Evolutionary conservation across 345 rosid genomes (phyloP).

Genomic region (Boechera stricta): DNA sequence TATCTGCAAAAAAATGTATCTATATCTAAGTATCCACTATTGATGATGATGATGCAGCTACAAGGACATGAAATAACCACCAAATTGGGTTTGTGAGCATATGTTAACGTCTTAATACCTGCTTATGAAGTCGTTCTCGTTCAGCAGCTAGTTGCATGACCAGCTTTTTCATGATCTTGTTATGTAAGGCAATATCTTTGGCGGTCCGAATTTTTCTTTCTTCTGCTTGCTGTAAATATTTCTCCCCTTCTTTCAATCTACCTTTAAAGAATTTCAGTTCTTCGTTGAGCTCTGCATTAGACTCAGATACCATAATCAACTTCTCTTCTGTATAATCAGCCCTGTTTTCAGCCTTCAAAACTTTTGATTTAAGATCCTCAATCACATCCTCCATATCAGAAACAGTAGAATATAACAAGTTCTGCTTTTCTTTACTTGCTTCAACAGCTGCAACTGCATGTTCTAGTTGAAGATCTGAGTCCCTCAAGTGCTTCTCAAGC

Average conservation of each 20-base stretch:
- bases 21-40: slow-evolving; percentile 22
- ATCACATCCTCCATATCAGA: slow-evolving; percentile 84
- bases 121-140: slow-evolving; percentile 87
- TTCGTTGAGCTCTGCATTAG: slow-evolving; percentile 72
- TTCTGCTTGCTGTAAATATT: slow-evolving; percentile 69
- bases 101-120: slow-evolving; percentile 53
- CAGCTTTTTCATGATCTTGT: slow-evolving; percentile 77
- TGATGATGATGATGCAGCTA: slow-evolving; percentile 13
- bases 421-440: slow-evolving; percentile 87
- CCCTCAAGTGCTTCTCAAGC: slow-evolving; percentile 70
- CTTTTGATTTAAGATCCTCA: slow-evolving; percentile 76
- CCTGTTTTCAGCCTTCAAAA: slow-evolving; percentile 66
- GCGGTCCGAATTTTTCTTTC: slow-evolving; percentile 68
- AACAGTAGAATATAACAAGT: slow-evolving; percentile 67
- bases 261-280: slow-evolving; percentile 71
- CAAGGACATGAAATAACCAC: slow-evolving; percentile 7
- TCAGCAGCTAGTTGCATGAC: slow-evolving; percentile 76
- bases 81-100: neutral
- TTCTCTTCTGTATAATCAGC: slow-evolving; percentile 84
- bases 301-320: slow-evolving; percentile 74
- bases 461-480: slow-evolving; percentile 69
- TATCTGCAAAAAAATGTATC: slow-evolving; percentile 53
- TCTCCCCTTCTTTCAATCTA: slow-evolving; percentile 69
- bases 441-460: slow-evolving; percentile 81
- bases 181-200: slow-evolving; percentile 66